Base-by-base conservation (phyloP, 352 stramenopile genomes). In the Phytopythium boreale region DNA sequence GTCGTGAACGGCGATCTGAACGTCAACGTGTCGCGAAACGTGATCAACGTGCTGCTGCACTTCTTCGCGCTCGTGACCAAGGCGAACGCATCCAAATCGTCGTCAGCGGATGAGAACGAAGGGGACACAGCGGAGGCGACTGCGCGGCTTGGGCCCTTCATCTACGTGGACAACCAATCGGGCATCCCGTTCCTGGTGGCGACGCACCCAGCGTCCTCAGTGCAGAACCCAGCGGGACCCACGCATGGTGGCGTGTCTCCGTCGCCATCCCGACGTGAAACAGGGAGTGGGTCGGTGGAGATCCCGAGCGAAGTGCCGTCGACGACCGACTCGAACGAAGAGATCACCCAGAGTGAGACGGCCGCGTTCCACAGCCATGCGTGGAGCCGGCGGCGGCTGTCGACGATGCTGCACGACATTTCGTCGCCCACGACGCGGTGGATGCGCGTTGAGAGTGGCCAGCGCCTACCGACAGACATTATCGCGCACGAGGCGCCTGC, bases 111-210 rank as follows among this genome's bases (percentile, higher is more conserved):
- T 22, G 36, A 47, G 14, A 22, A 26, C 7, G 39, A 60, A 2
- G 55, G 22, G 19, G 36, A 60, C 8, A 22, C 19, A 4, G 74
- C 87, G 56, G 70, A 66, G 17, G 65, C 81, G 31, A 68, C 64
- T 41, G 73, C 76, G 11, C 81, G 80, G 10, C 81, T 95, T 29
- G 87, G 87, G 1, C 82, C 84, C 22, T 92, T 88, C 62, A 90
- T 95, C 55, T 95, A 95, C 59, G 83, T 95, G 9, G 87, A 95
- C 56, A 95, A 95, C 53, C 84, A 95, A 52, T 92, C 84, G 2
- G 87, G 87, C 12, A 93, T 95, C 56, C 80, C 80, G 26, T 92
- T 95, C 67, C 64, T 88, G n/a, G 77, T 91, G 11, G 87, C 87
- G n/a, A 85, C 76, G 5, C 77, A 89, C 51, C 71, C 75, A 34